Evolutionary conservation across 768 basidiomycete genomes (phyloP), one percentile per base, ranked within the genome.

Genomic region (Neoboletus magnificus): DNA sequence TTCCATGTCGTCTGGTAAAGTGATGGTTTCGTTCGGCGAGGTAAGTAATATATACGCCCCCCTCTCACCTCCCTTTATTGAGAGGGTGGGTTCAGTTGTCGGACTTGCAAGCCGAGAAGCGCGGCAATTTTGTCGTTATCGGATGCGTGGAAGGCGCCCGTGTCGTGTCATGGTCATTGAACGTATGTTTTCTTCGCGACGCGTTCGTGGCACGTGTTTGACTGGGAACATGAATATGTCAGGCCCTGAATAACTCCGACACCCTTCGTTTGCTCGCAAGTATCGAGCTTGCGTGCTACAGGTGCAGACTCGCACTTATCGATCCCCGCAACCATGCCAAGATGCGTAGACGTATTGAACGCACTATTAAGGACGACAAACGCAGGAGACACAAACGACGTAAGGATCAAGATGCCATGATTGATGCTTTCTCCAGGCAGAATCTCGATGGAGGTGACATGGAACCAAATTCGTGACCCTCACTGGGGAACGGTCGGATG

Each of bases 91-190:
- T 35, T 22, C 54, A 89, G 86, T 66, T 76, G 23, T 82, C 82
- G 54, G 85, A 91, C 66, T 72, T 92, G 36, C 88, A 91, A 74
- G 90, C 89, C 18, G 91, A 93, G 72, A 89, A 89, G 72, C 82
- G 91, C 59, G 91, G 91, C 50, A 92, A 91, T 68, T 93, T 93
- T 65, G 85, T 93, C 22, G 89, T 93, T 27, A 81, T 93, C 51
- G 86, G 87, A 41, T 87, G 86, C 52, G 83, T 93, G 22, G 88
- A 92, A 55, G 84, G 83, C 22, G 67, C 77, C 39, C 82, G 80
- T 40, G 90, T 93, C 39, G 76, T 92, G 32, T 92, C 91, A 15
- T 93, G 90, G 89, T 92, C 91, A 30, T 68, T 92, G 56, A 91
- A 92, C 65, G 90, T 90, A 62, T 53, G 84, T 42, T 53, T 37